Percentiles rank a stretch among this genome's conserved stretches.
These are phyloP conservation scores for Hypholoma sublateritium DNA, from an alignment of 768 basidiomycete genomes.

Conservation along the genomic window DNA sequence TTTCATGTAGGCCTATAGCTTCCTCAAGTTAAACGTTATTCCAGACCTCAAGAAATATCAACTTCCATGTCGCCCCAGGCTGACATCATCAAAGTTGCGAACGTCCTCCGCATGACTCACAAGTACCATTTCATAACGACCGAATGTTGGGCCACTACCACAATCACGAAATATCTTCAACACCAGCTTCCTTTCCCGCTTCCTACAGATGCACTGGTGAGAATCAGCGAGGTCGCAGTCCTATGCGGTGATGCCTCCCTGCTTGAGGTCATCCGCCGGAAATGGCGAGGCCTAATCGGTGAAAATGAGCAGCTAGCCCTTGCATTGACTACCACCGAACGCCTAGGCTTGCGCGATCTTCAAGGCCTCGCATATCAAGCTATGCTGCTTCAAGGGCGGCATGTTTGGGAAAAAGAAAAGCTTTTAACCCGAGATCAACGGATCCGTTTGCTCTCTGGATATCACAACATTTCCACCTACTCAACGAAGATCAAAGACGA, in stretches of 20 bases:
- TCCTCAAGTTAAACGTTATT: neutral
- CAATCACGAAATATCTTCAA: conserved; percentile 12
- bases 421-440: conserved; percentile 47
- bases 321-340: conserved; percentile 45
- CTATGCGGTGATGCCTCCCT: conserved; percentile 48
- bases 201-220: conserved; percentile 38
- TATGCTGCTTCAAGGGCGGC: conserved; percentile 51
- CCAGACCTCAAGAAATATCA: conserved; percentile 16
- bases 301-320: conserved; percentile 42
- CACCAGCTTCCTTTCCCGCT: conserved; percentile 8
- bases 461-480: conserved; percentile 45
- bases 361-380: conserved; percentile 51
- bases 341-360: conserved; percentile 44
- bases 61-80: conserved; percentile 19
- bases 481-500: conserved; percentile 42
- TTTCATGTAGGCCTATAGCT: too few species aligned
- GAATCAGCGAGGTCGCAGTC: conserved; percentile 52
- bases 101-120: conserved; percentile 52
- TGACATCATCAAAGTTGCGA: conserved; percentile 41
- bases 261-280: conserved; percentile 37
- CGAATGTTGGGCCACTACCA: conserved; percentile 47
- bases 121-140: conserved; percentile 55
- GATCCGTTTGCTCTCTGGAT: conserved; percentile 51
- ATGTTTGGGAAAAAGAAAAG: conserved; percentile 47
- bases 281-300: conserved; percentile 49